Percentiles rank a stretch among this genome's conserved stretches.
These are phyloP conservation scores for Carex scoparia DNA, from an alignment of 176 grass and related monocot species.

Conservation along the genomic window DNA sequence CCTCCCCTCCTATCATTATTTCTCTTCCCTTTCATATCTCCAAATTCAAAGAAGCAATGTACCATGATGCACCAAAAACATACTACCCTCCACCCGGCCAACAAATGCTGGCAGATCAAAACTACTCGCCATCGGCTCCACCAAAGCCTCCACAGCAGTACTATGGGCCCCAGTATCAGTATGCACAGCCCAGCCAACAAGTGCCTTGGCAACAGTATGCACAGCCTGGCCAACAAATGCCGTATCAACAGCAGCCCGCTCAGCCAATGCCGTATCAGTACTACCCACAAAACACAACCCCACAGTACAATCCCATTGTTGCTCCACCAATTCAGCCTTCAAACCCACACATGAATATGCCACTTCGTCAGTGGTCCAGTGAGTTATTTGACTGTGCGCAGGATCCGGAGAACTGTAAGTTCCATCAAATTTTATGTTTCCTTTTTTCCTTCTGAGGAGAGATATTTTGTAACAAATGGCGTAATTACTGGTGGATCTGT, in stretches of 20 bases:
- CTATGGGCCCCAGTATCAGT: neutral
- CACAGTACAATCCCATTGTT: neutral
- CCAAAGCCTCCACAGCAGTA: neutral
- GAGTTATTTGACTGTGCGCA: slow-evolving; percentile 49
- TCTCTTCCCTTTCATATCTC: neutral
- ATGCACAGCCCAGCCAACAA: neutral
- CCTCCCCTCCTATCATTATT: neutral
- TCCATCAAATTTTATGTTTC: neutral
- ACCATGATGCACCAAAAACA: neutral
- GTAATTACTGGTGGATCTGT: neutral
- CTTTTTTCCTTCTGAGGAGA: neutral
- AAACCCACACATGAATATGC: neutral
- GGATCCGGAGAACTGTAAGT: slow-evolving; percentile 45
- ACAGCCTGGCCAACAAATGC: neutral
- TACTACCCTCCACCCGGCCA: neutral
- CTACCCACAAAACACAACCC: neutral
- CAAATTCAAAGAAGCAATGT: slow-evolving; percentile 5
- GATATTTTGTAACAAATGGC: neutral
- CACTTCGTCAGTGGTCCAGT: slow-evolving; percentile 39
- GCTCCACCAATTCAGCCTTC: neutral
- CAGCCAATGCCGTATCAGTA: neutral
- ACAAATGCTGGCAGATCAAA: neutral
- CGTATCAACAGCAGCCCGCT: neutral
- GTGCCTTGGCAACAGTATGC: neutral
- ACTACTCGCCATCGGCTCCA: neutral